Evolutionary conservation across 2,329 filamentous ascomycete species (phyloP).

Genomic region (Lachnellula cervina): DNA sequence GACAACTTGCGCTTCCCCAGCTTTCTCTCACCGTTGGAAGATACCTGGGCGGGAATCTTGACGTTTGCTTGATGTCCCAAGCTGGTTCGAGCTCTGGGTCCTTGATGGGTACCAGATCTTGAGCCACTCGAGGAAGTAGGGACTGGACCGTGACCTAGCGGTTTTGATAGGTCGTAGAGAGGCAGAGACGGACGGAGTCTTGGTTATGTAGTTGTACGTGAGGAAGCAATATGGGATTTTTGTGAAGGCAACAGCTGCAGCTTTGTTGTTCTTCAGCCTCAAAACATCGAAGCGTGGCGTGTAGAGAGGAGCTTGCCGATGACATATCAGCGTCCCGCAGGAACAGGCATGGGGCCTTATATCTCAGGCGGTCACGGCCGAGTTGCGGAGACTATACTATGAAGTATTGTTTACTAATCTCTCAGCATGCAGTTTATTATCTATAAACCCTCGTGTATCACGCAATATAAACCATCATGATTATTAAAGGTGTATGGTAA

Average conservation of each 20-base stretch:
- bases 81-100: slow-evolving; percentile 15
- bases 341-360: too few relatives aligned
- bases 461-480: not conserved
- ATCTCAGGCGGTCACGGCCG: too few relatives aligned
- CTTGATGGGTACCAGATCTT: slow-evolving; percentile 15
- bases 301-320: not conserved
- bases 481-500: not conserved
- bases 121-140: slow-evolving; percentile 7
- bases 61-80: slow-evolving; percentile 23
- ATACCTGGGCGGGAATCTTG: slow-evolving; percentile 29
- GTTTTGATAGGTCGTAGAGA: not conserved
- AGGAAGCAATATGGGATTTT: not conserved
- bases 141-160: slow-evolving; percentile 1
- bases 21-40: slow-evolving; percentile 36
- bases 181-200: not conserved
- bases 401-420: too few relatives aligned
- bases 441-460: not conserved
- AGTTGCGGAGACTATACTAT: too few relatives aligned
- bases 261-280: not conserved
- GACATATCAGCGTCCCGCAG: not conserved
- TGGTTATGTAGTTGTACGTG: not conserved
- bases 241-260: not conserved
- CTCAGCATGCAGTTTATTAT: too few relatives aligned
- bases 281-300: not conserved
- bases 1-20: slow-evolving; percentile 67